Evolutionary conservation across 2,329 filamentous ascomycete genomes (phyloP).

Genomic region (Periconia sp.): DNA sequence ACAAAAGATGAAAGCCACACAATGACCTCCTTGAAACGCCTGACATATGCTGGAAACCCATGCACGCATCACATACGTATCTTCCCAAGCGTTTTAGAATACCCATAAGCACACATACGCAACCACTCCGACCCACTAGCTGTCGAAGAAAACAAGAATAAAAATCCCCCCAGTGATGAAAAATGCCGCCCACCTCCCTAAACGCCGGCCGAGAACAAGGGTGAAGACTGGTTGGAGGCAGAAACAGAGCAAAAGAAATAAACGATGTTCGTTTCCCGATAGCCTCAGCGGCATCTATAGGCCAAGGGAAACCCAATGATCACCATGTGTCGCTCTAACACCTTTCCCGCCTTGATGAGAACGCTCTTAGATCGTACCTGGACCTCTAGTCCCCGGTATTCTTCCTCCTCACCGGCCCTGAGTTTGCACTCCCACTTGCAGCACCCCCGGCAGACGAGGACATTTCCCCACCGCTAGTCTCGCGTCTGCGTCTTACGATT

Average conservation of each 20-base stretch:
- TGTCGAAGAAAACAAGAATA: too few species aligned
- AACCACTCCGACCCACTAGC: too few species aligned
- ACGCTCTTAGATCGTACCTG: slow-evolving; percentile 2
- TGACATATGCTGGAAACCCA: background rate
- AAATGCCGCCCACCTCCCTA: too few species aligned
- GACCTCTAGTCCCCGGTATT: slow-evolving; percentile 3
- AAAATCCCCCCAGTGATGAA: too few species aligned
- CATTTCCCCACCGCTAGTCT: slow-evolving; percentile 39
- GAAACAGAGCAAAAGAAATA: too few species aligned
- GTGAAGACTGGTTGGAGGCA: too few species aligned
- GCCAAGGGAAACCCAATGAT: too few species aligned
- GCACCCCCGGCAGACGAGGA: background rate
- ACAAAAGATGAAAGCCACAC: background rate
- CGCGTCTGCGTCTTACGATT: slow-evolving; percentile 35
- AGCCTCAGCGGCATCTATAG: too few species aligned
- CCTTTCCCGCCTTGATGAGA: too few species aligned
- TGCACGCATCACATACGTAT: background rate
- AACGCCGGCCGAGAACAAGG: too few species aligned
- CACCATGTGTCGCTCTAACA: too few species aligned
- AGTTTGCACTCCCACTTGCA: background rate
- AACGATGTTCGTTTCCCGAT: too few species aligned
- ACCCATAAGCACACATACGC: background rate
- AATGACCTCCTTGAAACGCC: background rate
- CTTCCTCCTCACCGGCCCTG: background rate
- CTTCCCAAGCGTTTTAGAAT: background rate